Evolutionary conservation across 306 rosid species (phyloP), one percentile per base, ranked within the genome.

Genomic region (Oxytropis ochrocephala): DNA sequence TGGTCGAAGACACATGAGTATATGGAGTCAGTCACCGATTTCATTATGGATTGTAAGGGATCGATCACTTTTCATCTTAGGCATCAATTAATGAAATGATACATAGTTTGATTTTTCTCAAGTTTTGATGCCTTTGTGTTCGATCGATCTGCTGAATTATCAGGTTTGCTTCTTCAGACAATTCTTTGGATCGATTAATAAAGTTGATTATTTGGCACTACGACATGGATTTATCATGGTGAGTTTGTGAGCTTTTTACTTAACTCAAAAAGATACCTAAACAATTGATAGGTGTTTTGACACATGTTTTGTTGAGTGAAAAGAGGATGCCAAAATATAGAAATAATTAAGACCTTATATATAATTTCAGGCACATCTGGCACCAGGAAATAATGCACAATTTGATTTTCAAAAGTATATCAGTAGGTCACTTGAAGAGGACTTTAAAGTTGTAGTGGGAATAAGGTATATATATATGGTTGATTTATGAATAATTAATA

Each of bases 81-180:
- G 33, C 24, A 24, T 13, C 6, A 39, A 11, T 12, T 24, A 24
- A 24, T 1, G 29, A 24, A 2, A n/a, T n/a, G n/a, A n/a, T n/a
- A n/a, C n/a, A n/a, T n/a, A n/a, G n/a, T n/a, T n/a, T n/a, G n/a
- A n/a, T n/a, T n/a, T n/a, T n/a, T 42, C 21, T 1, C 43, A 14
- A 51, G 55, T 70, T 5, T 18, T 44, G 41, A 43, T 5, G 49
- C 1, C 41, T 50, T 55, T n/a, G 6, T 39, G 11, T 57, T 42
- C 9, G 33, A 21, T 72, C 7, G 5, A 42, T n/a, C n/a, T n/a
- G n/a, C n/a, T n/a, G n/a, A n/a, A n/a, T n/a, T n/a, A 48, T 33
- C 79, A 93, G 98, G 88, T 79, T 63, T 82, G 96, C 70, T 93
- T 93, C 86, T 88, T 90, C 83, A 81, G 98, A 72, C 98, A 93